These are phyloP conservation scores for Pseudomicrostroma phylloplanum DNA, from an alignment of 1,284 basidiomycete genomes.

Conservation along the genomic window DNA sequence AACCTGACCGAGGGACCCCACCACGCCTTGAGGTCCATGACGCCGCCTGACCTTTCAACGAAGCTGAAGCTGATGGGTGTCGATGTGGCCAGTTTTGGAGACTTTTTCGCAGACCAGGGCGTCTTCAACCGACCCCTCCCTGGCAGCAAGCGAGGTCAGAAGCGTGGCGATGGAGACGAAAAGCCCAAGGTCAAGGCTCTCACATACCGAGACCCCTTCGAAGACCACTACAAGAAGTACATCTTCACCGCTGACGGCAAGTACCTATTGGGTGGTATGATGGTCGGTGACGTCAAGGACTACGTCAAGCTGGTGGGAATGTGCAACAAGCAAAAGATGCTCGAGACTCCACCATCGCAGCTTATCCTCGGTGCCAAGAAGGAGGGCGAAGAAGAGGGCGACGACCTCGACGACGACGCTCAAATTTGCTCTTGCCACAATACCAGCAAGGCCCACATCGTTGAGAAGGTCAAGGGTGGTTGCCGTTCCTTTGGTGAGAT, in stretches of 20 bases:
- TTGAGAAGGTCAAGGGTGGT: conserved; percentile 58
- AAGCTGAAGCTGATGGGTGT: conserved; percentile 69
- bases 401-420: conserved; percentile 65
- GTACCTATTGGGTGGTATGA: conserved; percentile 69
- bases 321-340: conserved; percentile 67
- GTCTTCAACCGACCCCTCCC: conserved; percentile 37
- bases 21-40: conserved; percentile 58
- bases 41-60: conserved; percentile 61
- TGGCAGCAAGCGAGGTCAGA: conserved; percentile 22
- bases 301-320: conserved; percentile 66
- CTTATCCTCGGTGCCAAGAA: conserved; percentile 62
- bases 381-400: conserved; percentile 60
- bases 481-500: conserved; percentile 59
- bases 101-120: conserved; percentile 65
- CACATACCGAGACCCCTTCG: conserved; percentile 68
- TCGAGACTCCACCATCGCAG: conserved; percentile 63
- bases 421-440: conserved; percentile 70
- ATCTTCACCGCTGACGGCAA: conserved; percentile 71
- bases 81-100: conserved; percentile 68
- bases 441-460: conserved; percentile 62
- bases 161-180: neutral
- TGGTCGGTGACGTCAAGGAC: conserved; percentile 69
- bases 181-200: conserved; percentile 57
- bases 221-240: conserved; percentile 60
- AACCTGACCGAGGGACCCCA: conserved; percentile 58